These are phyloP conservation scores for Penicillium psychrosexuale DNA, from an alignment of 2,329 filamentous ascomycete species.

Conservation along the genomic window DNA sequence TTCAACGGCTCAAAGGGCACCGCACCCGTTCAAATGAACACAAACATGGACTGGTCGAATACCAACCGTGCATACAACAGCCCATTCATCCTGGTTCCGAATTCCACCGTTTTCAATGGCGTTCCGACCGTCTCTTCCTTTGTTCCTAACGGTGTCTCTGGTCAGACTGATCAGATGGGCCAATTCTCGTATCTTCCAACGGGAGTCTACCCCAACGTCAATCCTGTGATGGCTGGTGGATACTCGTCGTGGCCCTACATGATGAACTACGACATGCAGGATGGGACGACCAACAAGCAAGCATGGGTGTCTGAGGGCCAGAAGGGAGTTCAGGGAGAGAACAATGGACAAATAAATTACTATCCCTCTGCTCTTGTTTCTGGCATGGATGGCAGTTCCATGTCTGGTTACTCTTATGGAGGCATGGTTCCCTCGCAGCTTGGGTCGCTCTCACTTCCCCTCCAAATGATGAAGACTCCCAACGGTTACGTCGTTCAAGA, in stretches of 20 bases:
- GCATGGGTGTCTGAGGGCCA: constrained; percentile 46
- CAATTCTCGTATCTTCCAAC: constrained; percentile 38
- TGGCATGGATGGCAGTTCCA: constrained; percentile 57
- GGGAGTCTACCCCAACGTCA: constrained; percentile 38
- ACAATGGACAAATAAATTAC: constrained; percentile 58
- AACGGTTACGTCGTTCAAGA: constrained; percentile 48
- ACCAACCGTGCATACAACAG: constrained; percentile 31
- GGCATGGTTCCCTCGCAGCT: constrained; percentile 62
- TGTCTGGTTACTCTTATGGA: constrained; percentile 51
- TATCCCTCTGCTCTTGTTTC: constrained; percentile 54
- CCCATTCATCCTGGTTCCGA: constrained; percentile 33
- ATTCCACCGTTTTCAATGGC: constrained; percentile 32
- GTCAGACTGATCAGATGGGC: constrained; percentile 32
- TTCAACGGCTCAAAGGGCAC: constrained; percentile 27
- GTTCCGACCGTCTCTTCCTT: constrained; percentile 31
- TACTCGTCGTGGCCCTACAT: constrained; percentile 39
- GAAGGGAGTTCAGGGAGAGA: constrained; percentile 57
- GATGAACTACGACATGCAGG: constrained; percentile 36
- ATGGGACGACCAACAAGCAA: constrained; percentile 37
- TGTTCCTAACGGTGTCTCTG: constrained; percentile 27
- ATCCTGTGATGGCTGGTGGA: constrained; percentile 31
- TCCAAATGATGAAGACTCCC: constrained; percentile 47
- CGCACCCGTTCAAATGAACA: constrained; percentile 25
- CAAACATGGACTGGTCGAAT: constrained; percentile 28
- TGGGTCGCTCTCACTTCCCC: constrained; percentile 35